Evolutionary conservation across 768 basidiomycete species (phyloP), one percentile per base, ranked within the genome.

Genomic region (Mycena kentingensis): DNA sequence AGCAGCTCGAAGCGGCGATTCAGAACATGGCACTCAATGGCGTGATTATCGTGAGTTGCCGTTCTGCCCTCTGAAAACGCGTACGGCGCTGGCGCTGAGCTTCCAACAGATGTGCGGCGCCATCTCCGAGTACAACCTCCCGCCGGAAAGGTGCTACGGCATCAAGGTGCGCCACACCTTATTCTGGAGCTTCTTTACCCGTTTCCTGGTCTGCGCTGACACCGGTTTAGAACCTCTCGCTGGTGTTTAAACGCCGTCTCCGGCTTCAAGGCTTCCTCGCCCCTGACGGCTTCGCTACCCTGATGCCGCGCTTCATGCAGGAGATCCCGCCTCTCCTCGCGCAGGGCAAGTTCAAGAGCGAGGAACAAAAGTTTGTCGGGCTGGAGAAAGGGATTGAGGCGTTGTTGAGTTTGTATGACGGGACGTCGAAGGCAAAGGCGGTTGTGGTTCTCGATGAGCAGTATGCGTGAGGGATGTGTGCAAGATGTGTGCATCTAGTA

Each of bases 21-120:
- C 63, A 73, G 2, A 71, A 72, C 28, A 68, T 80, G 6, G 70
- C 67, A 0, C 57, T 60, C 0, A 57, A 66, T 27, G 79, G 76
- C 8, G 63, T 79, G 16, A 75, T 83, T 43, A 71, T 81, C 13
- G 70, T 71, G 51, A 47, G 67, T 61, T 2, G n/a, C 5, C 32
- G 15, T 7, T 3, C 19, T 19, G 36, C n/a, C 46, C 15, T 58
- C 41, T 25, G 28, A n/a, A 29, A 11, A 52, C 5, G 13, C 25
- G 15, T 8, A 37, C 37, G 42, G 45, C 38, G 16, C 29, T 27
- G 49, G 41, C 45, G 5, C 47, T 37, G 18, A 37, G 18, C 36
- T 10, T 7, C 11, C 18, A 7, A 11, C 19, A 63, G 62, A 53
- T 52, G 31, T 60, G 62, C 38, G 62, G 62, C 5, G 39, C 49